Base-by-base conservation (phyloP, 768 basidiomycete genomes). In the Tulasnella sp. region DNA sequence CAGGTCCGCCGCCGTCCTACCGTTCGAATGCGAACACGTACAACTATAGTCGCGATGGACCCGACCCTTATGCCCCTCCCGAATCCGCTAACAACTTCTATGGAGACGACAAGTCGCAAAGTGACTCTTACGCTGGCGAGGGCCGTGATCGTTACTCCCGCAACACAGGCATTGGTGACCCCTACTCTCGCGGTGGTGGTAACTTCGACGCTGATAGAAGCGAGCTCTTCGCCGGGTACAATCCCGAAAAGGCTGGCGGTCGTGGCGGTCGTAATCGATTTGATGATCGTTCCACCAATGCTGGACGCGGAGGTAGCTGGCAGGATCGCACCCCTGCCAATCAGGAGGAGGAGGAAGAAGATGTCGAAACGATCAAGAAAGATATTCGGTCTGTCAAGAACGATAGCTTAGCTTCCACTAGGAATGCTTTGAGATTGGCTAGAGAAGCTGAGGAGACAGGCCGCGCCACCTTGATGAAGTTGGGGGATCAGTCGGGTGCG, bases 381-480 rank as follows among this genome's bases (percentile, higher is more conserved):
- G 84, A 92, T 70, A 91, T 87, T 59, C 77, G 82, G 57, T 86
- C 79, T 65, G 67, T 85, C 60, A 98, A 99, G 71, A 91, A 97
- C 70, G 93, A 97, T 64, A 85, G 82, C 66, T 83, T 93, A 45
- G 82, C 80, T 54, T 85, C 86, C 14, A 86, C 91, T 0, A 74
- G 93, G 64, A 97, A 98, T 70, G 94, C 94, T 11, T 75, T 99
- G 50, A 78, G 91, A 40, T 76, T 97, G 67, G 94, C 93, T 36
- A 76, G 84, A n/a, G 92, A 98, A 69, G 91, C 94, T 0, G 94
- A 97, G 69, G 94, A 99, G 69, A 94, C 91, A 9, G 94, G 87
- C 32, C 74, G 86, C 42, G 83, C 82, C 58, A 99, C 94, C 4
- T 66, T 99, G 17, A 72, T 68, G 57, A 86, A 80, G 65, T 77